Evolutionary conservation across 257 asterid genomes (phyloP), one percentile per base, ranked within the genome.

Genomic region (Echites panduratus): DNA sequence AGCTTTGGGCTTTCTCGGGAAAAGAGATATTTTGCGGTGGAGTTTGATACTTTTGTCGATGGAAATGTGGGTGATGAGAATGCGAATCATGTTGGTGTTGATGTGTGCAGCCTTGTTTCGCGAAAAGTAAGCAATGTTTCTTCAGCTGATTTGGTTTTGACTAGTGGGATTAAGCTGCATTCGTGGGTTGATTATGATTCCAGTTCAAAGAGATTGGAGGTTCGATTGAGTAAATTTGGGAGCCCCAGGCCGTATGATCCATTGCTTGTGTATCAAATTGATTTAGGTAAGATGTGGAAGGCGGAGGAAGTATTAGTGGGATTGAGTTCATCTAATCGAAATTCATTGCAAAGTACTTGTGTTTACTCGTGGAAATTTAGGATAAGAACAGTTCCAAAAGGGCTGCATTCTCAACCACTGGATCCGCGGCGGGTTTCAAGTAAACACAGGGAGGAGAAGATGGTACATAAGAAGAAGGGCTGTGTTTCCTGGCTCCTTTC

Each of bases 171-270:
- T 72, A 89, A 85, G 85, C 68, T 89, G 83, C 95, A 77, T 70
- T 84, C 95, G 5, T 88, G 97, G 96, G 78, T 88, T 61, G 96
- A 88, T 85, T 92, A 89, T 13, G 96, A 89, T 73, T 84, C 93
- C 52, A 88, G 90, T 79, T 89, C 93, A 8, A 92, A 89, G 72
- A 83, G 80, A 74, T 52, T 92, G 32, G 97, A 92, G 82, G 86
- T 92, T 79, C 76, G 96, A 73, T 74, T 92, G 76, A 76, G 81
- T 72, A 78, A 77, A 59, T 85, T 66, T 47, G 91, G 92, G 27
- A 56, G 47, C 50, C 63, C 78, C 49, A 82, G 86, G 83, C 97
- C 95, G 0, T 85, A 87, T 43, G 71, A 58, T 74, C 96, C 96
- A 26, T 66, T 87, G 84, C 71, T 92, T 72, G 95, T 83, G 43